phyloP scores from a whole-genome alignment of 306 rosid genomes.

The Sicyos edulis region DNA sequence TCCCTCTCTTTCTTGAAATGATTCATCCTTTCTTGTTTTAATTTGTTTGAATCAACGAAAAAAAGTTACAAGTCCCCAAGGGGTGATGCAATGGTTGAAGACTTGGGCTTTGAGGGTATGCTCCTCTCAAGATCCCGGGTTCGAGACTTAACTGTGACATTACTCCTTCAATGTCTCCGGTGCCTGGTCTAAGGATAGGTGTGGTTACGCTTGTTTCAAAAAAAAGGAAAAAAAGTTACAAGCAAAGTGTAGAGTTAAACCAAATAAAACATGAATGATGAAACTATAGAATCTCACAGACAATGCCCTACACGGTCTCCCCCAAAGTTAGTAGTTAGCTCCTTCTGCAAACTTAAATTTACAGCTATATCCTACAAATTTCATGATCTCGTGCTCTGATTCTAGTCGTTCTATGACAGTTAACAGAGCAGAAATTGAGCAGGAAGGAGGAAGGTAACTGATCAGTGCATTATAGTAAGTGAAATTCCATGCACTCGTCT shows the following conservation, averaged over 20 bases:
- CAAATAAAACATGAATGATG: not conserved
- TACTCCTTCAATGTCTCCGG: no score
- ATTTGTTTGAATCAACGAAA: not conserved
- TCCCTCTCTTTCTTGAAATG: not conserved
- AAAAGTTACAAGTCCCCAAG: not conserved
- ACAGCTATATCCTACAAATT: not conserved
- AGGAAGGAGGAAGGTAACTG: constrained; percentile 72
- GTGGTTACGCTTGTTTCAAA: no score
- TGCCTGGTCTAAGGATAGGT: no score
- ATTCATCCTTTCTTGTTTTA: not conserved
- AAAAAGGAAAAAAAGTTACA: not conserved
- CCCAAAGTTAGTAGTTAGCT: not conserved
- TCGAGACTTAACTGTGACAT: no score
- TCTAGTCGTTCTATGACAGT: constrained; percentile 33
- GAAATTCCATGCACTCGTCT: not conserved
- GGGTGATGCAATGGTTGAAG: no score
- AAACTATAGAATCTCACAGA: not conserved
- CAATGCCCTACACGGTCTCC: not conserved
- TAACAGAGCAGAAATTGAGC: constrained; percentile 60
- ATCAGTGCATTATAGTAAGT: not conserved
- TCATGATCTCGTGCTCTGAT: not conserved
- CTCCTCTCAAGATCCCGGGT: no score
- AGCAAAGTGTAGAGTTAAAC: not conserved
- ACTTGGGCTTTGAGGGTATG: no score
- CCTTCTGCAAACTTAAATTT: not conserved